Evolutionary conservation across 495 filamentous ascomycete species (phyloP), one percentile per base, ranked within the genome.

Genomic region (Tuber magnatum): DNA sequence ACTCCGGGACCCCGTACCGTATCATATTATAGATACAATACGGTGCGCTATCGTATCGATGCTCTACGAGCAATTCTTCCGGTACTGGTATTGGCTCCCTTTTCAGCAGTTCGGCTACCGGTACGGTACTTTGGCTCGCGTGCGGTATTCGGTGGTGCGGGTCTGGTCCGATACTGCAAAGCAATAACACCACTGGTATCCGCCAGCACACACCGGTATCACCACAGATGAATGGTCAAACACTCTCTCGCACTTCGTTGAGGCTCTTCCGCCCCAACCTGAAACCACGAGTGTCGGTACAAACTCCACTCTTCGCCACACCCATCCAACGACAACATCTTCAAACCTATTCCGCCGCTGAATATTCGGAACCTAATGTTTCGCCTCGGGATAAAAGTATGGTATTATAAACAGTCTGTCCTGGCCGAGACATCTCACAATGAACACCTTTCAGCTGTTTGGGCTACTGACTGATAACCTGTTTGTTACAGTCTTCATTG

Each of bases 401-500:
- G 75, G 56, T 65, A 65, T 65, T 35, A 65, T 32, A 35, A 12
- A 72, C 16, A 42, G 71, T 32, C 35, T 40, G 43, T 68, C 76
- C 38, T 32, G 10, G 35, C 35, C 18, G 56, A 35, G 56, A 65
- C 14, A 18, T 65, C 35, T 61, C 35, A 65, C 7, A 61, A 40
- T 39, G 38, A 42, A 14, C 39, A 22, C 12, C 56, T 35, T 69
- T 24, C 68, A 68, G 75, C 38, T 24, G n/a, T 18, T 41, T 32
- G 42, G 20, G 10, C 42, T 75, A 43, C 78, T 39, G 10, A 71
- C 70, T 61, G 70, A 14, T n/a, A 46, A 40, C 9, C 56, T 61
- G 0, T 32, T 28, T 16, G 6, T 65, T 72, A 46, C 72, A 82
- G 77, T 82, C 68, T 82, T 78, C 38, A 75, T 82, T 46, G 81